These are phyloP conservation scores for Sugiyamaella xylanicola DNA, from an alignment of 1,139 yeast species.

Conservation along the genomic window DNA sequence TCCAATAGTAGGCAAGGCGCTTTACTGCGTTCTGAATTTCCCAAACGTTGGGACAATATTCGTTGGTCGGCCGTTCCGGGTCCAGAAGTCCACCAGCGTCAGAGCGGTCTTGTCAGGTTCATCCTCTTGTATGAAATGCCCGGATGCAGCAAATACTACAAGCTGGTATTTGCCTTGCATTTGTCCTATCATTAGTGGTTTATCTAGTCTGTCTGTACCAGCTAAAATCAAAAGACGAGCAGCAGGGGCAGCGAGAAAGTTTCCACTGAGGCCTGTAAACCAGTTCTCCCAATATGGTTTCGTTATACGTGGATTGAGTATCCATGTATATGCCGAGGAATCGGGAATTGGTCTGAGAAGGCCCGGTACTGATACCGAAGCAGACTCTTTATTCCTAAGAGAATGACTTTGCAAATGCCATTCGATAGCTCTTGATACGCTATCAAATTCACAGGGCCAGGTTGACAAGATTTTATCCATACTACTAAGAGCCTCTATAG, in stretches of 20 bases:
- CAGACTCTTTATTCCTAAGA: slow-evolving; percentile 61
- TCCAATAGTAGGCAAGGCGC: too few species aligned
- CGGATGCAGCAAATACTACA: slow-evolving; percentile 76
- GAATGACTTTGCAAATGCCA: slow-evolving; percentile 69
- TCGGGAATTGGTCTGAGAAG: slow-evolving; percentile 21
- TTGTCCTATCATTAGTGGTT: slow-evolving; percentile 84
- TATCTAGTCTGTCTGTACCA: slow-evolving; percentile 87
- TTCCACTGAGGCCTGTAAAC: slow-evolving; percentile 71
- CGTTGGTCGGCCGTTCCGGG: slow-evolving; percentile 48
- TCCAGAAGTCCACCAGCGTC: slow-evolving; percentile 54
- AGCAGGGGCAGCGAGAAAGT: slow-evolving; percentile 57
- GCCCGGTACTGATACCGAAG: slow-evolving; percentile 75
- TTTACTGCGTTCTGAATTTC: slow-evolving; percentile 29
- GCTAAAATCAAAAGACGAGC: slow-evolving; percentile 81
- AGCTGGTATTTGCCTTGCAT: slow-evolving; percentile 93
- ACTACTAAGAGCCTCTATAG: slow-evolving; percentile 63
- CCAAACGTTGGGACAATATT: slow-evolving; percentile 40
- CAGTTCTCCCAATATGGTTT: slow-evolving; percentile 75
- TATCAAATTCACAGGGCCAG: slow-evolving; percentile 62
- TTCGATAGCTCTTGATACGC: slow-evolving; percentile 63
- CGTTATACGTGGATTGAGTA: slow-evolving; percentile 61
- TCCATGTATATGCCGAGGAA: slow-evolving; percentile 51
- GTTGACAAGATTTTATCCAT: slow-evolving; percentile 66
- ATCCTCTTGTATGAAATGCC: slow-evolving; percentile 95
- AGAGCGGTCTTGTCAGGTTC: slow-evolving; percentile 66